Conservation (phyloP, 352 stramenopile genomes). For the Lagenidium giganteum region DNA sequence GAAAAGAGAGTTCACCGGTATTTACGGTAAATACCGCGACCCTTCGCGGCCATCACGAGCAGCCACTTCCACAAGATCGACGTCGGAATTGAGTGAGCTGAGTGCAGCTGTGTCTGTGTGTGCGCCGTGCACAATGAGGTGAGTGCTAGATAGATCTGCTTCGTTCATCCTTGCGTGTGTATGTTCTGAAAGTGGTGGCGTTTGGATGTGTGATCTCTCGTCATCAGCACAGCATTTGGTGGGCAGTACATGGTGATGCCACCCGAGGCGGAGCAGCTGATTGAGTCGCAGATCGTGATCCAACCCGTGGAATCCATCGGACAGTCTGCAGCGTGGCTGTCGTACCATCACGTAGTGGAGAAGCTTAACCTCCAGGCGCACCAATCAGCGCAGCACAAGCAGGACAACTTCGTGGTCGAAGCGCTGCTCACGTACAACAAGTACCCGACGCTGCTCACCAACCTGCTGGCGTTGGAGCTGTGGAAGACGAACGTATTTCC, state of each 20-base stretch:
- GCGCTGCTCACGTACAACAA: conserved; percentile 90
- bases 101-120: no score
- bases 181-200: no score
- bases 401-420: conserved; percentile 94
- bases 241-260: conserved; percentile 79
- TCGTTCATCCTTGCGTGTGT: no score
- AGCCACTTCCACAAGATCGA: no score
- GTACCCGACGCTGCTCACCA: conserved; percentile 80
- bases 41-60: no score
- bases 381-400: conserved; percentile 84
- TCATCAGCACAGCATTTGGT: no score
- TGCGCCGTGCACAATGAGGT: no score
- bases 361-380: conserved; percentile 93
- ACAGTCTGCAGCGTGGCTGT: conserved; percentile 61
- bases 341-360: conserved; percentile 85
- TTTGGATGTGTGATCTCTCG: no score
- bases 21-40: no score
- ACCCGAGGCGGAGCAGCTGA: conserved; percentile 75
- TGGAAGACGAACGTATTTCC: conserved; percentile 86
- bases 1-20: no score
- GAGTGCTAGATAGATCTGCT: no score
- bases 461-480: conserved; percentile 86
- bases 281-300: conserved; percentile 66
- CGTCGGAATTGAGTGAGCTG: no score
- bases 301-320: conserved; percentile 67